Percentiles rank a stretch among this genome's conserved stretches.
Conservation (phyloP, 2,329 filamentous ascomycete species). For the Ceratocystis alfenasii region DNA sequence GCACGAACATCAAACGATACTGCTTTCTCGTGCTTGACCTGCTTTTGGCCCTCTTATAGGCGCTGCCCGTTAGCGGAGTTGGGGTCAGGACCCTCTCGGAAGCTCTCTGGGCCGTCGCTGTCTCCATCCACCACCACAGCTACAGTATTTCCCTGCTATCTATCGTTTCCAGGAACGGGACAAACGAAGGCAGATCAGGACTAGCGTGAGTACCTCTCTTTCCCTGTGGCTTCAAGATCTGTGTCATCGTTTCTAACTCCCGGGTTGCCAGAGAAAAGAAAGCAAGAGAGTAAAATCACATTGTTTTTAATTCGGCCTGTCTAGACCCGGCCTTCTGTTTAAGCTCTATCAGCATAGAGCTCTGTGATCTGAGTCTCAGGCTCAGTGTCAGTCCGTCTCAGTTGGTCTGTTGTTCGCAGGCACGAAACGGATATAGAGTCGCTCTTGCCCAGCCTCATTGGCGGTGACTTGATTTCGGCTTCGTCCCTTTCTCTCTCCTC, state of each 20-base stretch:
- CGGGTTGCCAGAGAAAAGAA: neutral
- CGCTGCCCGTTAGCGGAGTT: neutral
- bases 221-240: neutral
- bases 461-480: slow-evolving; percentile 28
- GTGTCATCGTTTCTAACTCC: slow-evolving; percentile 3
- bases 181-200: slow-evolving; percentile 3
- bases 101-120: neutral
- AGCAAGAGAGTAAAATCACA: neutral
- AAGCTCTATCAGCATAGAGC: neutral
- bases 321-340: neutral
- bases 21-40: neutral
- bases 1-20: neutral
- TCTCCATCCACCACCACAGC: neutral
- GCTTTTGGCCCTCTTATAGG: neutral
- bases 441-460: slow-evolving; percentile 27
- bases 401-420: neutral
- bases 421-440: slow-evolving; percentile 12
- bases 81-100: neutral
- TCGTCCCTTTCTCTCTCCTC: slow-evolving; percentile 27
- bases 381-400: neutral
- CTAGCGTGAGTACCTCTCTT: neutral
- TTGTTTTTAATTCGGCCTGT: neutral
- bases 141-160: neutral
- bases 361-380: neutral
- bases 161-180: neutral